A percentile compares a stretch with the other conserved stretches of the same genome.
Conservation (phyloP, 495 filamentous ascomycete genomes). For the Aspergillus steynii region DNA sequence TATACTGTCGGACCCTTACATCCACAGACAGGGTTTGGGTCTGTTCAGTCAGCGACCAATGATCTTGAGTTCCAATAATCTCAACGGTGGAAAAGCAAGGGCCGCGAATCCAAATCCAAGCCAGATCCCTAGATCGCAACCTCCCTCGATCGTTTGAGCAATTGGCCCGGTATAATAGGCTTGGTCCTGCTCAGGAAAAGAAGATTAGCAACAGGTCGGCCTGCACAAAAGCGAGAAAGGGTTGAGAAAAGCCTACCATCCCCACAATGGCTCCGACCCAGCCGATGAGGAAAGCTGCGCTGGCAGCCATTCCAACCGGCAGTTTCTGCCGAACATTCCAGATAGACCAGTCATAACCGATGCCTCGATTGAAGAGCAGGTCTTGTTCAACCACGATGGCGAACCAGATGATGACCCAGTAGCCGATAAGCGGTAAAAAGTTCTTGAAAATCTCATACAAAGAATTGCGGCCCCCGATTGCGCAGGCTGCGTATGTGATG, state of each 20-base stretch:
- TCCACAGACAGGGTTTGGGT: not conserved
- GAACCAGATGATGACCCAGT: conserved; percentile 51
- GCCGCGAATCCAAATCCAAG: conserved; percentile 42
- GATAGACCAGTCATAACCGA: conserved; percentile 46
- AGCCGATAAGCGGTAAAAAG: conserved; percentile 52
- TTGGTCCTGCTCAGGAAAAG: conserved; percentile 36
- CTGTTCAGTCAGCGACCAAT: conserved; percentile 32
- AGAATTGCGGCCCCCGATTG: conserved; percentile 50
- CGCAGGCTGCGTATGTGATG: conserved; percentile 44
- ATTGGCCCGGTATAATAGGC: conserved; percentile 50
- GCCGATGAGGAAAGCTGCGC: conserved; percentile 45
- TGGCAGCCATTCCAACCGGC: conserved; percentile 49
- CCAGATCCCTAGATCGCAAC: conserved; percentile 47
- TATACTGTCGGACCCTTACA: not conserved
- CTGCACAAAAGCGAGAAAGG: not conserved
- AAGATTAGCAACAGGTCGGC: conserved; percentile 6
- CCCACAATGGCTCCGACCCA: conserved; percentile 52
- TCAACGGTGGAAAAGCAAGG: conserved; percentile 45
- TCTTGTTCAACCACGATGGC: conserved; percentile 47
- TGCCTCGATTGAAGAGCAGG: conserved; percentile 37
- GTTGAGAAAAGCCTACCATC: conserved; percentile 37
- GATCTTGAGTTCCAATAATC: conserved; percentile 38
- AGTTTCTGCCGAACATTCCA: conserved; percentile 45
- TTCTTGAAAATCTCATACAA: conserved; percentile 50
- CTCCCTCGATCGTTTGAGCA: conserved; percentile 34